Base-by-base conservation (phyloP, 495 filamentous ascomycete genomes). In the Cudoniella acicularis region DNA sequence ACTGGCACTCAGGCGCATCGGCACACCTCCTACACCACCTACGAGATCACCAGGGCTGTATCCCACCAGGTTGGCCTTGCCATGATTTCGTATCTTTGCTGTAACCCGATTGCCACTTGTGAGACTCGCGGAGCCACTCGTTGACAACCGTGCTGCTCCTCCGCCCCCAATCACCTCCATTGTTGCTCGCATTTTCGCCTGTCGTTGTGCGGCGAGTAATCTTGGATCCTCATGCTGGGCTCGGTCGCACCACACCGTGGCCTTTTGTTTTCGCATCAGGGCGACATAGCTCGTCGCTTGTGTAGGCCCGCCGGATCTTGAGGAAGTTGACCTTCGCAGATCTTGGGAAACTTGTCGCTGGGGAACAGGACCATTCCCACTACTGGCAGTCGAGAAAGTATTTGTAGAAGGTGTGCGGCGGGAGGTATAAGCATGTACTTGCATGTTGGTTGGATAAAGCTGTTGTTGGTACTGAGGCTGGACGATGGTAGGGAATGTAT, bases 171-270 rank as follows among this genome's bases (percentile, higher is more conserved):
- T 79, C 22, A 98, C 83, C 73, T 98, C 93, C 59, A 85, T 83
- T 46, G 85, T 85, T 1, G 95, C 95, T 50, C 91, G 76, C 73
- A 87, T 81, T 75, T 93, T 96, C 52, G 92, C 95, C 1, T 83
- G 84, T 57, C 87, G 80, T 65, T 95, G 89, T 64, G 89, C 83
- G 22, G 90, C 91, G 4, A 87, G 71, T 54, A 96, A 69, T 21
- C 91, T 80, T 10, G 95, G 89, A 73, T 99, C 95, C 72, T 98
- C 91, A 51, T 87, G 83, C 66, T 99, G 94, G 13, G 92, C 83
- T 53, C 92, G 91, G 64, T 98, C 95, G 72, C 93, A 97, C 94
- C 94, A 99, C 8, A 99, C 94, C 0, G 94, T 99, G 25, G 91
- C 94, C 69, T 98, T 99, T 68, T 99, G 94, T 64, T 90, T 90